These are phyloP conservation scores for Trichoderma breve DNA, from an alignment of 2,329 filamentous ascomycete genomes.

Conservation along the genomic window DNA sequence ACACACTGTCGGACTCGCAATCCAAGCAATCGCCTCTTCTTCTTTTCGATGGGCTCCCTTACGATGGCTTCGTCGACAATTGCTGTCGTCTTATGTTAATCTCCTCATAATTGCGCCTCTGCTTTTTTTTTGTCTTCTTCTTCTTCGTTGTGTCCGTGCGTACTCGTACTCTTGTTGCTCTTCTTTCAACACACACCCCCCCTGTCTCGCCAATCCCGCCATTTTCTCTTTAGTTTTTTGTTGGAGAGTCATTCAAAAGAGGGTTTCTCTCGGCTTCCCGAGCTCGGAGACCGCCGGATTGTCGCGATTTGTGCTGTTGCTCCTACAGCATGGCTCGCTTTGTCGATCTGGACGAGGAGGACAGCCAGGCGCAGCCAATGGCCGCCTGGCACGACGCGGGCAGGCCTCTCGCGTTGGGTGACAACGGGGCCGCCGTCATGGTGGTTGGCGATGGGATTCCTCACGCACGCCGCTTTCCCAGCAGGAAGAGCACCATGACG, in stretches of 20 bases:
- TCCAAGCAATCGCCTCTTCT: neutral
- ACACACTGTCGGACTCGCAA: neutral
- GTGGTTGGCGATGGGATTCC: neutral
- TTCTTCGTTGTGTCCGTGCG: neutral
- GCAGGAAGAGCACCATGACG: slow-evolving; percentile 10
- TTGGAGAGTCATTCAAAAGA: neutral
- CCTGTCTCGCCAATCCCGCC: neutral
- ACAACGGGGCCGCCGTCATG: neutral
- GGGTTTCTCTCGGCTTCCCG: neutral
- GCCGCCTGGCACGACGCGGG: slow-evolving; percentile 6
- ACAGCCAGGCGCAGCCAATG: slow-evolving; percentile 16
- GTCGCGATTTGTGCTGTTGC: neutral
- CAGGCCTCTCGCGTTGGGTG: slow-evolving; percentile 1
- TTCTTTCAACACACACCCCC: neutral
- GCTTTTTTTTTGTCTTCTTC: neutral
- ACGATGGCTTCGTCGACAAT: slow-evolving; percentile 21
- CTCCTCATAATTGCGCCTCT: neutral
- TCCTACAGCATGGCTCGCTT: slow-evolving; percentile 26
- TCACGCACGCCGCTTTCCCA: neutral
- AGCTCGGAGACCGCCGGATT: slow-evolving; percentile 6
- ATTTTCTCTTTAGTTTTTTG: neutral
- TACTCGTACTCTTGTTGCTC: neutral
- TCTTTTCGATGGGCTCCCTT: slow-evolving; percentile 17
- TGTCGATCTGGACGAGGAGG: slow-evolving; percentile 26
- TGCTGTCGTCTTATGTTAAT: slow-evolving; percentile 15